phyloP scores from a whole-genome alignment of 2,329 filamentous ascomycete species.

The Ilyonectria robusta region DNA sequence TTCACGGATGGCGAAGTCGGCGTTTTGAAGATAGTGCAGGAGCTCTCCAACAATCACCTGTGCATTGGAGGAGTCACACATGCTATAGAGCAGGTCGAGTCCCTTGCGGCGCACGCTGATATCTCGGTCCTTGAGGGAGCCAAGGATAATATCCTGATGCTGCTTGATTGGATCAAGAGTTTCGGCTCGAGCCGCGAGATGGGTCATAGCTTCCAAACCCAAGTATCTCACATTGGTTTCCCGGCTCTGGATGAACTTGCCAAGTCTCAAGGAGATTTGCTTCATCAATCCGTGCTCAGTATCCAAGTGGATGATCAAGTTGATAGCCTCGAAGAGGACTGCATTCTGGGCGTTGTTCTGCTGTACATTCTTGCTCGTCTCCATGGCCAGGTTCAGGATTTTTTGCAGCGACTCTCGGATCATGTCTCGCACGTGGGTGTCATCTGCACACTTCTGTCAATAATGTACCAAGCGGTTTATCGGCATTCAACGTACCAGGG shows the following conservation, averaged over 20 bases:
- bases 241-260: conserved; percentile 95
- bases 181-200: conserved; percentile 93
- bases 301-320: conserved; percentile 96
- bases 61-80: conserved; percentile 97
- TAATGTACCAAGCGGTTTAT: neutral
- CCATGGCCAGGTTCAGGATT: conserved; percentile 91
- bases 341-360: conserved; percentile 99
- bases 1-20: conserved; percentile 97
- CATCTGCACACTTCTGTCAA: conserved; percentile 70
- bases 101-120: conserved; percentile 98
- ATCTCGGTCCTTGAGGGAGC: conserved; percentile 93
- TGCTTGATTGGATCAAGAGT: conserved; percentile 98
- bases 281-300: conserved; percentile 96
- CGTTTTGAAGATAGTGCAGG: conserved; percentile 93
- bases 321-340: conserved; percentile 97
- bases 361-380: conserved; percentile 97
- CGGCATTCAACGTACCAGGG: conserved; percentile 73
- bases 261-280: conserved; percentile 90
- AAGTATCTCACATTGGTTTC: conserved; percentile 98
- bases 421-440: conserved; percentile 90
- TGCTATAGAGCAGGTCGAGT: conserved; percentile 97
- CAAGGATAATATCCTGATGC: conserved; percentile 95
- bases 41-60: conserved; percentile 94
- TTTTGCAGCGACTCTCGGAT: conserved; percentile 92
- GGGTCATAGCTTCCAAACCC: conserved; percentile 97